Conservation (phyloP, 1,284 basidiomycete genomes). For the Trametes sp. region DNA sequence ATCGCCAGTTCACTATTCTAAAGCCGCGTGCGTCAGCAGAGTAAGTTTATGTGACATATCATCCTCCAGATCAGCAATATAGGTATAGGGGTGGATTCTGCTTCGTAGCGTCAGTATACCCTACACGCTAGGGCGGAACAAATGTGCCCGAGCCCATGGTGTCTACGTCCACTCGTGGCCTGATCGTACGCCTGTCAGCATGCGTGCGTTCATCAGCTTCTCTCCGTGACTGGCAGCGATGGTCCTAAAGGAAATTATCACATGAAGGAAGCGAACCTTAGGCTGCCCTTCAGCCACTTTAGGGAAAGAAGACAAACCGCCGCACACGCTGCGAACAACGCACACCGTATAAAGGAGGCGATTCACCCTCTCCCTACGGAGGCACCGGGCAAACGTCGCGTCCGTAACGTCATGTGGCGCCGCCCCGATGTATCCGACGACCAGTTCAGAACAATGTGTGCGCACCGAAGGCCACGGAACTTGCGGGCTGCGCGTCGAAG, state of each 20-base stretch:
- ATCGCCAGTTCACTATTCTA: neutral
- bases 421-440: neutral
- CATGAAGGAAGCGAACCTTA: neutral
- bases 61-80: neutral
- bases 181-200: neutral
- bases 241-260: neutral
- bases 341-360: constrained; percentile 2
- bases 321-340: constrained; percentile 2
- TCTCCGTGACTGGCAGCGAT: neutral
- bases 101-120: neutral
- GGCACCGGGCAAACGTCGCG: neutral
- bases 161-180: neutral
- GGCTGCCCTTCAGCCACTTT: constrained; percentile 2
- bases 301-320: neutral
- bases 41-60: neutral
- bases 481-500: neutral
- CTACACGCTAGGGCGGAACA: neutral
- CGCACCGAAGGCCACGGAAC: neutral
- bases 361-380: neutral
- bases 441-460: neutral
- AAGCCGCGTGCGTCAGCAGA: neutral
- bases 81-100: neutral
- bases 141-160: neutral
- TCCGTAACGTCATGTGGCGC: neutral
- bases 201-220: neutral